Percentiles rank a stretch among this genome's conserved stretches.
phyloP scores from a whole-genome alignment of 805 yeast species.

The Blastobotrys mokoenaii region DNA sequence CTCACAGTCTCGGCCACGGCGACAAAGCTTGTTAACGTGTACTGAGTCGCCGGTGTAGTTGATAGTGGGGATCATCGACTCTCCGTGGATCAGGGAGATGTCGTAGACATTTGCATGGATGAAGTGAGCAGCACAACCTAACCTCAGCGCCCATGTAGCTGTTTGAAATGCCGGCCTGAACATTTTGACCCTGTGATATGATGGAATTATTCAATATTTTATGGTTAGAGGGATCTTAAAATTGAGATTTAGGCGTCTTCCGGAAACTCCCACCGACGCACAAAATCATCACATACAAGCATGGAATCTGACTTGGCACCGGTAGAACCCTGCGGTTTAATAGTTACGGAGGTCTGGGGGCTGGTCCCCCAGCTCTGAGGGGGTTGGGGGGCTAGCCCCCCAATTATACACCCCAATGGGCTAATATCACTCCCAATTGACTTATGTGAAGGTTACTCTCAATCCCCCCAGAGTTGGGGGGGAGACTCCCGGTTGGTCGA shows the following conservation, averaged over 20 bases:
- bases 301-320: too few species aligned
- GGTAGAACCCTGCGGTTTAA: too few species aligned
- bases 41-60: constrained; percentile 66
- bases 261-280: too few species aligned
- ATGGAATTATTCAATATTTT: background rate
- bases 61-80: constrained; percentile 90
- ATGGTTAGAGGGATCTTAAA: background rate
- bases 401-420: too few species aligned
- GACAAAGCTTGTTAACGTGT: constrained; percentile 52
- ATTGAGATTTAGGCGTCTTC: background rate
- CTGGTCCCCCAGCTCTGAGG: too few species aligned
- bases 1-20: constrained; percentile 55
- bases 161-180: constrained; percentile 10
- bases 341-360: too few species aligned
- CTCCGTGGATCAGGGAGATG: constrained; percentile 79
- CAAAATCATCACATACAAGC: too few species aligned
- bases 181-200: background rate
- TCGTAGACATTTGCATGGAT: constrained; percentile 61
- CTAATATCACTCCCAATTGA: too few species aligned
- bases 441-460: too few species aligned
- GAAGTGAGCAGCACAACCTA: constrained; percentile 44
- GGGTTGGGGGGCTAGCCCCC: too few species aligned
- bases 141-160: constrained; percentile 26
- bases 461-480: too few species aligned
- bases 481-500: too few species aligned